These are phyloP conservation scores for Apophysomyces ossiformis DNA, from an alignment of 371 early-diverging fungal genomes.

Conservation along the genomic window DNA sequence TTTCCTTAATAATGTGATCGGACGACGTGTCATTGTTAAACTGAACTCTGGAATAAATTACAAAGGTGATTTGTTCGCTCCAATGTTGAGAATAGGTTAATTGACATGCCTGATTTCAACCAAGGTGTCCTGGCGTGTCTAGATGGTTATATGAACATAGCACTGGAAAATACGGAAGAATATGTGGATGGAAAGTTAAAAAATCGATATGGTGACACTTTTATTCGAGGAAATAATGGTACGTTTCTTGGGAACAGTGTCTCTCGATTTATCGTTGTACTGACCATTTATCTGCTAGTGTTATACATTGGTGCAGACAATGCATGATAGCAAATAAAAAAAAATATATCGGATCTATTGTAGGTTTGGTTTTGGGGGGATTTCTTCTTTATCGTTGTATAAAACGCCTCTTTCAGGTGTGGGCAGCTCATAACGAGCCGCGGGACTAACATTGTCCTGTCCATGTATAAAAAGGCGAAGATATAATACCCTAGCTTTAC, in stretches of 20 bases:
- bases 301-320: constrained; percentile 55
- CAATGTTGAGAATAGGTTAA: background rate
- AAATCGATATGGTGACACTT: constrained; percentile 94
- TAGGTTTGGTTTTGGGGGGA: background rate
- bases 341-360: constrained; percentile 4
- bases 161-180: constrained; percentile 95
- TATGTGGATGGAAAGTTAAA: constrained; percentile 91
- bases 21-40: constrained; percentile 86
- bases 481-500: constrained; percentile 20
- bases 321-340: constrained; percentile 25
- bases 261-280: background rate
- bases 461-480: constrained; percentile 53
- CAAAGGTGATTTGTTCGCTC: constrained; percentile 59
- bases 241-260: constrained; percentile 15
- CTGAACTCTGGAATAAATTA: constrained; percentile 96
- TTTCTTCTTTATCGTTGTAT: too few species aligned
- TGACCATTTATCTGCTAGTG: constrained; percentile 24
- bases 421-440: constrained; percentile 34
- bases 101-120: background rate
- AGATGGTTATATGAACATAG: constrained; percentile 99
- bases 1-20: constrained; percentile 80
- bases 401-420: constrained; percentile 55
- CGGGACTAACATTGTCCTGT: constrained; percentile 47
- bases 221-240: constrained; percentile 98
- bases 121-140: constrained; percentile 91